These are phyloP conservation scores for Voacanga thouarsii DNA, from an alignment of 257 asterid species.

Conservation along the genomic window DNA sequence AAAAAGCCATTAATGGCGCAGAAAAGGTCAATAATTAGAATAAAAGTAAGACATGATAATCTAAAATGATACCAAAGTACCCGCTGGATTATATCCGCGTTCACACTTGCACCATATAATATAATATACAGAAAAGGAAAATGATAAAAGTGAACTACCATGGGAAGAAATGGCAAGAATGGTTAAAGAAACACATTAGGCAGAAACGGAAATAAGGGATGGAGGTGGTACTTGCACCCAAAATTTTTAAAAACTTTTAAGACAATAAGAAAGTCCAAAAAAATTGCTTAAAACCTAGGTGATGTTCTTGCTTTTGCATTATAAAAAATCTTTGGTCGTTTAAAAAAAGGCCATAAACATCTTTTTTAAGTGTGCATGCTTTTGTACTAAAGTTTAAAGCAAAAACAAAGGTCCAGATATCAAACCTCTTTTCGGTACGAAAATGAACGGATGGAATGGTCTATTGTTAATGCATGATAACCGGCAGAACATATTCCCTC, in stretches of 20 bases:
- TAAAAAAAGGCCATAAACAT: background rate
- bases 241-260: background rate
- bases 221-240: too few species aligned
- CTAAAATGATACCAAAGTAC: slow-evolving; percentile 10
- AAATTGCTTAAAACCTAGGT: background rate
- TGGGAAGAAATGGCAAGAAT: too few species aligned
- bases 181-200: too few species aligned
- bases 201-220: too few species aligned
- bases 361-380: slow-evolving; percentile 27
- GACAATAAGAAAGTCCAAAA: slow-evolving; percentile 14
- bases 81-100: slow-evolving; percentile 12
- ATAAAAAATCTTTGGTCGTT: background rate
- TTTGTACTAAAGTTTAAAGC: slow-evolving; percentile 40
- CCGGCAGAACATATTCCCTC: slow-evolving; percentile 47
- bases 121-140: too few species aligned
- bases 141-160: too few species aligned
- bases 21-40: slow-evolving; percentile 24
- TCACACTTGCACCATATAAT: slow-evolving; percentile 19
- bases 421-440: background rate
- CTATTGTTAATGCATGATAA: slow-evolving; percentile 34
- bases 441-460: slow-evolving; percentile 23
- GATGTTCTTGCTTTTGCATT: slow-evolving; percentile 12
- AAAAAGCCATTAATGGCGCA: background rate
- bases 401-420: slow-evolving; percentile 25
- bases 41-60: slow-evolving; percentile 10